Evolutionary conservation across 805 yeast genomes (phyloP).

Genomic region (Lipomyces chichibuensis): DNA sequence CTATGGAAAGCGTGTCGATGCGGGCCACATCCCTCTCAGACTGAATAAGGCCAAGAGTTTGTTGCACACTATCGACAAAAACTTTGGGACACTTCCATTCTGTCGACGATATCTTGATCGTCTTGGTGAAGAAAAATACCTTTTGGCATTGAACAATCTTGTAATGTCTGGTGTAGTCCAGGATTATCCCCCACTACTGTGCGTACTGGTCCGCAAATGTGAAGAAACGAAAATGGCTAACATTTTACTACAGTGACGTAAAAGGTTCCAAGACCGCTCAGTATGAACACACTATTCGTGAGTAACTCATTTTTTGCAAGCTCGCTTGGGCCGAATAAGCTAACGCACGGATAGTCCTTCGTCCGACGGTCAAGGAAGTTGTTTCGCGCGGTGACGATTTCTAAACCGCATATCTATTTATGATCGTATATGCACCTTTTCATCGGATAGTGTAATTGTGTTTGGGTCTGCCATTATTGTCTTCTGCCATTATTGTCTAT

Average conservation of each 20-base stretch:
- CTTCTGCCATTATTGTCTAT: neutral
- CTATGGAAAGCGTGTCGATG: conserved; percentile 67
- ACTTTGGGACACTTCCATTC: conserved; percentile 94
- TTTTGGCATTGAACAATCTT: conserved; percentile 79
- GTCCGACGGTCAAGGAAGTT: conserved; percentile 90
- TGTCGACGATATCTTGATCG: conserved; percentile 94
- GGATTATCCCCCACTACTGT: conserved; percentile 87
- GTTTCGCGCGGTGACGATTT: conserved; percentile 95
- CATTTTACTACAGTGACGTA: conserved; percentile 51
- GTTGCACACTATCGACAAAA: conserved; percentile 67
- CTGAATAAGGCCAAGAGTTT: conserved; percentile 70
- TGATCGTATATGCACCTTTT: neutral
- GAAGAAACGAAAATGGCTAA: neutral
- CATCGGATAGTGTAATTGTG: neutral
- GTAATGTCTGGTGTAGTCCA: conserved; percentile 85
- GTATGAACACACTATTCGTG: conserved; percentile 75
- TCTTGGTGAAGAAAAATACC: conserved; percentile 86
- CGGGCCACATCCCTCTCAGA: conserved; percentile 56
- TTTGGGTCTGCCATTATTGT: neutral
- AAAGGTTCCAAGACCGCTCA: conserved; percentile 94
- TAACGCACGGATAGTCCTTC: conserved; percentile 57
- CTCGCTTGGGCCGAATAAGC: too few species aligned
- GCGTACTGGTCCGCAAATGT: neutral
- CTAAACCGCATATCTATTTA: conserved; percentile 42
- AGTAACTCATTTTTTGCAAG: neutral